Percentiles rank a stretch among this genome's conserved stretches.
phyloP scores from a whole-genome alignment of 495 filamentous ascomycete species.

The Chaetomium tenue region DNA sequence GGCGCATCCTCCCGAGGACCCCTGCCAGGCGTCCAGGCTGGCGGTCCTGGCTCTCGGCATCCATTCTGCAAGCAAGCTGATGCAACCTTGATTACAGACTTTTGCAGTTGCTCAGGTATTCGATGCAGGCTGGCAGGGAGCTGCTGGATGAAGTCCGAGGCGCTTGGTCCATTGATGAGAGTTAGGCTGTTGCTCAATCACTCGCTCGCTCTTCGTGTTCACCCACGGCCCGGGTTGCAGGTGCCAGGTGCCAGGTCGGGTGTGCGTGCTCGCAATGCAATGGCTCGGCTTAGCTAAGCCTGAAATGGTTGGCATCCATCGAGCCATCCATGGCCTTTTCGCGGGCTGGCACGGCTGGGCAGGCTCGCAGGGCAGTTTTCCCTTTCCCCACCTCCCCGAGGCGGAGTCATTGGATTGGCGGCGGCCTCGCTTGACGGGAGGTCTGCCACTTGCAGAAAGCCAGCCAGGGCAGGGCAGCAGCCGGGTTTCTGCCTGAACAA shows the following conservation, averaged over 20 bases:
- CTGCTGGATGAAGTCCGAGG: too few species aligned
- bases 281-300: background rate
- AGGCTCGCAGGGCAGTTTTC: background rate
- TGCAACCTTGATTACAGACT: background rate
- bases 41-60: background rate
- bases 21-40: background rate
- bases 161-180: too few species aligned
- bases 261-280: too few species aligned
- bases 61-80: background rate
- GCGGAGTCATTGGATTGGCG: background rate
- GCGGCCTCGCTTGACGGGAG: background rate
- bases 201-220: too few species aligned
- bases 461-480: background rate
- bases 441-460: background rate
- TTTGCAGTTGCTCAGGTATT: background rate
- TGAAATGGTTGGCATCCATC: background rate
- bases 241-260: too few species aligned
- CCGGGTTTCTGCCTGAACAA: constrained; percentile 3
- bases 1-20: background rate
- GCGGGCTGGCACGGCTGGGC: too few species aligned
- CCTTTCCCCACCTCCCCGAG: background rate
- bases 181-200: too few species aligned
- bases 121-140: too few species aligned
- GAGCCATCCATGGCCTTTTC: background rate
- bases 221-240: too few species aligned